Evolutionary conservation across 2,329 filamentous ascomycete species (phyloP), one percentile per base, ranked within the genome.

Genomic region (Pseudogymnoascus pannorum): DNA sequence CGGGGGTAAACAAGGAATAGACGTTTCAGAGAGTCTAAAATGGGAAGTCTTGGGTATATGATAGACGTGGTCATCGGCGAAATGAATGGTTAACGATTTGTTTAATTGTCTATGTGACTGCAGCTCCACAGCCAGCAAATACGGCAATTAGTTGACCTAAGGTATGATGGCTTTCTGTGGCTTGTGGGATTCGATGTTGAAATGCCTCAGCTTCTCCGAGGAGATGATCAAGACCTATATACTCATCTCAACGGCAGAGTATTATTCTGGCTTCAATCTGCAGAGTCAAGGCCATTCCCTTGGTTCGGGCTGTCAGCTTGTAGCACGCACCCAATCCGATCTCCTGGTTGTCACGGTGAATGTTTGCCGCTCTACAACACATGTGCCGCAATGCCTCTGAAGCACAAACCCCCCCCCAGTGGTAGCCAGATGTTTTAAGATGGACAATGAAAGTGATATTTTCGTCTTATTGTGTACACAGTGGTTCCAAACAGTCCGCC

Each of bases 391-490:
- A 54, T 33, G n/a, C 9, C 40, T 22, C 40, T 18, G 24, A 14
- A 14, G 48, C n/a, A 31, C 48, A 31, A 54, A n/a, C 18, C 8
- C 14, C 18, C 5, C 16, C 26, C 26, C 48, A 51, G 18, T 54
- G 9, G 2, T 16, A 18, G 14, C 26, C 48, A n/a, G 8, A 14
- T 26, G 5, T 54, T 54, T 31, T 16, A 54, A 54, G 48, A 54
- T 31, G 48, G 48, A 54, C 48, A 33, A 54, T 54, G 48, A 33
- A 54, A 54, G 26, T 31, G 26, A 31, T 54, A 54, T 54, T 54
- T 54, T 54, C 26, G 48, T 54, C 48, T 54, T 54, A 54, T 54
- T 54, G 48, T 54, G 48, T 54, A 54, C 48, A 54, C 26, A 54
- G 48, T 54, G 48, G 48, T 54, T 54, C 48, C 48, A 54, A 54